Evolutionary conservation across 371 early-diverging fungal species (phyloP).

Genomic region (Apophysomyces elegans): DNA sequence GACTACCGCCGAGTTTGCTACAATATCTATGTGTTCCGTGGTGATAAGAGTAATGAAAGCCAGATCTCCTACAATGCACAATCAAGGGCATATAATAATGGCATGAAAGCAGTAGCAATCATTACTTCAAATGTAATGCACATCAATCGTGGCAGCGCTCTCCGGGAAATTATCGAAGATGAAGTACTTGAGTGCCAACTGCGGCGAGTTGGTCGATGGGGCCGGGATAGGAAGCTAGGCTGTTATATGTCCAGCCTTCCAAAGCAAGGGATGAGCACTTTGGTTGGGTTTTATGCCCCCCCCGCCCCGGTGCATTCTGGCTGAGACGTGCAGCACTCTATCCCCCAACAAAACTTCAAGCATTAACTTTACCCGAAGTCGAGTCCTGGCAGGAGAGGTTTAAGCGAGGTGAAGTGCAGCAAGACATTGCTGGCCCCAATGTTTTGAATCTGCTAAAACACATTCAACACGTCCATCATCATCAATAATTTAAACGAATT

Average conservation of each 20-base stretch:
- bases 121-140: neutral
- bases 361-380: neutral
- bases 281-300: neutral
- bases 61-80: neutral
- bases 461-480: neutral
- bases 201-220: neutral
- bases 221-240: constrained; percentile 1
- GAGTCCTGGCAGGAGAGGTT: neutral
- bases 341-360: neutral
- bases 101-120: neutral
- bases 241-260: neutral
- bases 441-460: constrained; percentile 2
- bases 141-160: neutral
- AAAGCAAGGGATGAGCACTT: neutral
- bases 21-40: neutral
- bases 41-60: neutral
- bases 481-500: too few species aligned
- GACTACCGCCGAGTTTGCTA: neutral
- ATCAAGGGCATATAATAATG: neutral
- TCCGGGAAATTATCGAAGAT: neutral
- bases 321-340: neutral
- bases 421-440: neutral
- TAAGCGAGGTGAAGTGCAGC: neutral
- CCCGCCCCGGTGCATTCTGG: neutral
- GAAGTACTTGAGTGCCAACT: neutral